Conservation (phyloP, 1,139 yeast genomes). For the Scheffersomyces illinoinensis region DNA sequence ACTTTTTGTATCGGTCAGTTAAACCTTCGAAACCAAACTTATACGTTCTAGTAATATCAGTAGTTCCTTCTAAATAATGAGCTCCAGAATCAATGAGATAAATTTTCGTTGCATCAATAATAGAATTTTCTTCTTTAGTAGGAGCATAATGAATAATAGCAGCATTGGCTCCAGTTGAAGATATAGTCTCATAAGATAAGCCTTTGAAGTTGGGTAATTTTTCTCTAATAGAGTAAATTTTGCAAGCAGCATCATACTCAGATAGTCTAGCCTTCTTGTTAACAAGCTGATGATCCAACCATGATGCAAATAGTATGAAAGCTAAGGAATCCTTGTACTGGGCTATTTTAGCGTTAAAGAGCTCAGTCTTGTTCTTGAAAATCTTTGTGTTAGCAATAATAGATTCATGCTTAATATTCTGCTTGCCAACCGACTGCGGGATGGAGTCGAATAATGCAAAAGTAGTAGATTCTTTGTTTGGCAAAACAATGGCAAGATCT, state of each 20-base stretch:
- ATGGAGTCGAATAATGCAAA: conserved; percentile 35
- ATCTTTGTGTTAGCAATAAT: conserved; percentile 37
- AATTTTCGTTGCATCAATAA: conserved; percentile 43
- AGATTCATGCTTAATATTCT: conserved; percentile 28
- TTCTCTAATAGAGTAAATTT: conserved; percentile 41
- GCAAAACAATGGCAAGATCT: conserved; percentile 28
- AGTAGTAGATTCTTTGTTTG: conserved; percentile 30
- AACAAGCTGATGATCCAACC: conserved; percentile 42
- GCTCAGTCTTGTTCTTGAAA: conserved; percentile 39
- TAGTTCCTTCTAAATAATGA: conserved; percentile 59
- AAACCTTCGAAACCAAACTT: conserved; percentile 36
- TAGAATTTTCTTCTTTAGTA: conserved; percentile 35
- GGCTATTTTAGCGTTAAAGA: conserved; percentile 40
- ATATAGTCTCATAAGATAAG: conserved; percentile 54
- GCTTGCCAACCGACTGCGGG: conserved; percentile 30
- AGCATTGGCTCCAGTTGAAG: conserved; percentile 56
- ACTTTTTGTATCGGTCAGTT: conserved; percentile 32
- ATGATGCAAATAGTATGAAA: conserved; percentile 39
- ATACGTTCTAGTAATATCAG: conserved; percentile 57
- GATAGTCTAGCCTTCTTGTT: conserved; percentile 24
- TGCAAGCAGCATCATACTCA: conserved; percentile 47
- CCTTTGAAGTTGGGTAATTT: conserved; percentile 51
- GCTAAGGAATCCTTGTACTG: conserved; percentile 48
- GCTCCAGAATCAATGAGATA: conserved; percentile 56
- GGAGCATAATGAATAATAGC: conserved; percentile 61